phyloP scores from a whole-genome alignment of 176 grass and related monocot species.

The Aegilops longissima region DNA sequence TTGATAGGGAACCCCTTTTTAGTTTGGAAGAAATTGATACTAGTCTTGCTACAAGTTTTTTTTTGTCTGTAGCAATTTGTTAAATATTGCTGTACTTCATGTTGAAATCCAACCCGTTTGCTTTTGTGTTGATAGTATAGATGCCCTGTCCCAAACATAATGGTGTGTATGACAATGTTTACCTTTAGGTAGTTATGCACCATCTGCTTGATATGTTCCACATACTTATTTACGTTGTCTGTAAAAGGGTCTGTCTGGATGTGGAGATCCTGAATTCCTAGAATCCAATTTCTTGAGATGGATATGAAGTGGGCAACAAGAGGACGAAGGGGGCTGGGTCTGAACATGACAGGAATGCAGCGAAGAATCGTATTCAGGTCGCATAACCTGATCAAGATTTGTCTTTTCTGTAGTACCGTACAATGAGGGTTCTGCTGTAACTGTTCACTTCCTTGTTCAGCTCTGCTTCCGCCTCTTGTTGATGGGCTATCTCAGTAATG shows the following conservation, averaged over 20 bases:
- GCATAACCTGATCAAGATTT: conserved; percentile 44
- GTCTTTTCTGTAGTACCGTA: conserved; percentile 30
- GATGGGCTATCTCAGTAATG: conserved; percentile 6
- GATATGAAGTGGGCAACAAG: conserved; percentile 59
- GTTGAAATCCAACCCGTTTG: neutral
- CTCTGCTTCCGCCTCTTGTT: conserved; percentile 23
- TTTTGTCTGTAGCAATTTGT: neutral
- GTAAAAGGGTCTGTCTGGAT: conserved; percentile 66
- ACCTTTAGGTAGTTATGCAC: neutral
- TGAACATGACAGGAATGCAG: conserved; percentile 37
- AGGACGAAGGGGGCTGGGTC: conserved; percentile 38
- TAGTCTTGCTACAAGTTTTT: neutral
- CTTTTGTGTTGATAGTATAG: neutral
- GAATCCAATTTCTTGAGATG: conserved; percentile 48
- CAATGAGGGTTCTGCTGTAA: conserved; percentile 35
- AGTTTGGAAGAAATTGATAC: neutral
- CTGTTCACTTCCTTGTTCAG: conserved; percentile 52
- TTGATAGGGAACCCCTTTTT: neutral
- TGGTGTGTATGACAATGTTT: neutral
- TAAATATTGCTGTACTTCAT: neutral
- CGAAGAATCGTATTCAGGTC: conserved; percentile 47
- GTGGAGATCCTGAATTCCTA: conserved; percentile 52
- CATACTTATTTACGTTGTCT: conserved; percentile 57
- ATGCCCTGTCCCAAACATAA: neutral
- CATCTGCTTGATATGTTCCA: conserved; percentile 26